Base-by-base conservation (phyloP, 768 basidiomycete genomes). In the Phaffia tasmanica region DNA sequence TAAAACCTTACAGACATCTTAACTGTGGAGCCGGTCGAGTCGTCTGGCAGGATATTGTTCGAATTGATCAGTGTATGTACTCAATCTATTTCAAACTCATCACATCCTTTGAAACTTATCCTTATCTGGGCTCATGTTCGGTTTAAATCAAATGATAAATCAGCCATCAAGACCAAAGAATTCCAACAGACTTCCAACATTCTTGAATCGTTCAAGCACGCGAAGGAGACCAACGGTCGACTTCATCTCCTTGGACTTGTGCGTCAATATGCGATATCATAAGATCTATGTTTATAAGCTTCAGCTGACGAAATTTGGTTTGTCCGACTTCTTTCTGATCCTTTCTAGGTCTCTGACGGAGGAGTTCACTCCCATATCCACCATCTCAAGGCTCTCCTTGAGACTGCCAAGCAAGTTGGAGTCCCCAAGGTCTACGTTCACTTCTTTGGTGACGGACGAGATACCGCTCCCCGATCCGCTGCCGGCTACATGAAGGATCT, bases 1-100 rank as follows among this genome's bases (percentile, higher is more conserved):
- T 58, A 16, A n/a, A 54, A n/a, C 29, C 47, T 3, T 67, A n/a
- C 68, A 94, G 91, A 3, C 92, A 95, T 74, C 78, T 95, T 69
- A 97, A 97, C 77, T 89, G 93, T 71, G 92, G 92, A 46, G 93
- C 93, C 62, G 93, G 92, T 0, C 85, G 92, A 25, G 82, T 95
- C 59, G 91, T 95, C 32, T 95, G 93, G 93, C 93, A 97, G 76
- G 93, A 97, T 73, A 97, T 97, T 71, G 93, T 95, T 72, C 84
- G 86, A 70, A 95, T 95, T 73, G 92, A 97, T 72, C 86, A 91
- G 57, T 81, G 76, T 76, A 50, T 69, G 75, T 71, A 19, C 6
- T 15, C 11, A n/a, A 49, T 51, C 16, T 23, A 2, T 19, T 29
- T 54, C 23, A 25, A 57, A 7, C 32, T 70, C 51, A 67, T 49